Evolutionary conservation across 2,329 filamentous ascomycete genomes (phyloP).

Genomic region (Pyricularia pennisetigena): DNA sequence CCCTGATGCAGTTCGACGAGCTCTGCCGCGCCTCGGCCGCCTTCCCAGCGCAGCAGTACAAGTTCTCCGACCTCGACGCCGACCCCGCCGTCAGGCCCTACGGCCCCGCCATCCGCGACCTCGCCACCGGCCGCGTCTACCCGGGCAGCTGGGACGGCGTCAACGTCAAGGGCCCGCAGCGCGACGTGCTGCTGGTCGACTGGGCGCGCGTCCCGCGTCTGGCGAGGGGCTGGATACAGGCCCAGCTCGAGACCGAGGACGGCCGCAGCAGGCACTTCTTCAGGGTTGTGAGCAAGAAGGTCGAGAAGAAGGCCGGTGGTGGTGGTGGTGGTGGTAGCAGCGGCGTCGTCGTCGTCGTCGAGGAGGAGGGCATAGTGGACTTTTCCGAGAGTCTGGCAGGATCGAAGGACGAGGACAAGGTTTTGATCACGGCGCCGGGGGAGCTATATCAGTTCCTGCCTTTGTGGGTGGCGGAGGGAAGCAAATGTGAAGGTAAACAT

Average conservation of each 20-base stretch:
- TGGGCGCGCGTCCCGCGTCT: slow-evolving; percentile 20
- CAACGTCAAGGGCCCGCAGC: slow-evolving; percentile 26
- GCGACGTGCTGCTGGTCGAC: slow-evolving; percentile 28
- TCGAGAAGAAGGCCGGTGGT: slow-evolving; percentile 19
- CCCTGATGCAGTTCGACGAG: slow-evolving; percentile 17
- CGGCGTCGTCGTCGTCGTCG: too few species aligned
- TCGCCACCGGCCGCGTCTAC: slow-evolving; percentile 17
- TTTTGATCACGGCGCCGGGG: slow-evolving; percentile 29
- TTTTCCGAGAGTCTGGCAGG: neutral
- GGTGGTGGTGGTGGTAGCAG: slow-evolving; percentile 11
- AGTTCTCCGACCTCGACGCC: slow-evolving; percentile 15
- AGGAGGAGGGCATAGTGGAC: neutral
- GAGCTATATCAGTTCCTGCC: slow-evolving; percentile 31
- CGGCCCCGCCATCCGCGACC: slow-evolving; percentile 16
- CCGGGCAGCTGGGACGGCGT: slow-evolving; percentile 31
- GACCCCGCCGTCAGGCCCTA: slow-evolving; percentile 13
- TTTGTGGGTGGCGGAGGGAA: slow-evolving; percentile 25
- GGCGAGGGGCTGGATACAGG: slow-evolving; percentile 25
- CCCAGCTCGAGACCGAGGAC: slow-evolving; percentile 7
- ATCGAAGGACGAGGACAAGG: slow-evolving; percentile 11
- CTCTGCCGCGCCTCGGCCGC: slow-evolving; percentile 16
- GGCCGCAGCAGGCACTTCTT: slow-evolving; percentile 11
- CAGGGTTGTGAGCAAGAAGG: slow-evolving; percentile 12
- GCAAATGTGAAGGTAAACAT: slow-evolving; percentile 21
- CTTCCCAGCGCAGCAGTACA: slow-evolving; percentile 19